A percentile compares a stretch with the other conserved stretches of the same genome.
phyloP scores from a whole-genome alignment of 345 rosid genomes.

The Brassica cretica region DNA sequence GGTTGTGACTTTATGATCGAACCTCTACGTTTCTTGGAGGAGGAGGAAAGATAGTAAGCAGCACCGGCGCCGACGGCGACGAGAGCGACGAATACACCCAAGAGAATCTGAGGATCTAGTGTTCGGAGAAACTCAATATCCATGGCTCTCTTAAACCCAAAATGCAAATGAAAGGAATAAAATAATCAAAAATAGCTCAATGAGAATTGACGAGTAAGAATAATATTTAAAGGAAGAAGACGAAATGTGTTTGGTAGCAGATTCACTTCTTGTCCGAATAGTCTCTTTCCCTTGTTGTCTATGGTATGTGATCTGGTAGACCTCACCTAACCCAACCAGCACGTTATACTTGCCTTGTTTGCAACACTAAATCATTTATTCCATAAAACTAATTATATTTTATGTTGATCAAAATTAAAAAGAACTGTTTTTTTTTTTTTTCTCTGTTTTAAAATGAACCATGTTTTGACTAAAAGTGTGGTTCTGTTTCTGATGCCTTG shows the following conservation, averaged over 20 bases:
- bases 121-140: constrained; percentile 63
- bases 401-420: neutral
- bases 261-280: neutral
- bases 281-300: constrained; percentile 17
- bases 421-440: too few species aligned
- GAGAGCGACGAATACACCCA: constrained; percentile 73
- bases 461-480: neutral
- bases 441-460: too few species aligned
- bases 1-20: neutral
- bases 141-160: constrained; percentile 32
- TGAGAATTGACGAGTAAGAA: neutral
- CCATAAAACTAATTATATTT: neutral
- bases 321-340: constrained; percentile 1
- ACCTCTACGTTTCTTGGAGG: constrained; percentile 78
- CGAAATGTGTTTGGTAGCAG: neutral
- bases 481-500: neutral
- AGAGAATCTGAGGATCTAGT: constrained; percentile 66
- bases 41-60: constrained; percentile 60
- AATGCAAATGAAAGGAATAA: neutral
- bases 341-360: constrained; percentile 21
- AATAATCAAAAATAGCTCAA: neutral
- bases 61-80: constrained; percentile 60
- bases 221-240: neutral
- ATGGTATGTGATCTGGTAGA: constrained; percentile 35
- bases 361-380: neutral